phyloP scores from a whole-genome alignment of 129 eudicot species.

The Escallonia rubra region DNA sequence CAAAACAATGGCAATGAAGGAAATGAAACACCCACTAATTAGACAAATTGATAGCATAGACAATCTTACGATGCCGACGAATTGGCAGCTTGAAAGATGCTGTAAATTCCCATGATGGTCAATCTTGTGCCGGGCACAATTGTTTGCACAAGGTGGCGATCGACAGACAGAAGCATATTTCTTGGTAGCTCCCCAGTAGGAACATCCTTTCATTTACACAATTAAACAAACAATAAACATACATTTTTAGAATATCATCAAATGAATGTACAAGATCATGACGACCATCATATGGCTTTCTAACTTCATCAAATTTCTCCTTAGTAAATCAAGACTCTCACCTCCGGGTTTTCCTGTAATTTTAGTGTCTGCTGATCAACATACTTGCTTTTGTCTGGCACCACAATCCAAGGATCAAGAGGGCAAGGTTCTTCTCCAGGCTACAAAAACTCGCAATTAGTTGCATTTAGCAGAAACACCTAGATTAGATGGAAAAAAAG shows the following conservation, averaged over 20 bases:
- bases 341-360: conserved; percentile 98
- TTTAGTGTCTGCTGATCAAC: conserved; percentile 98
- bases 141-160: conserved; percentile 95
- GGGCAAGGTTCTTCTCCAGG: conserved; percentile 89
- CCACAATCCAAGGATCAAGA: conserved; percentile 93
- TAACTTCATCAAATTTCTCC: not conserved
- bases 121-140: conserved; percentile 97
- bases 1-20: not conserved
- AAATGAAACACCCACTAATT: not conserved
- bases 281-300: too few relatives aligned
- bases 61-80: conserved; percentile 64
- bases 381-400: conserved; percentile 98
- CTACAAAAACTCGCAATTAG: conserved; percentile 24
- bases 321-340: conserved; percentile 16
- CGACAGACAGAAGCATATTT: conserved; percentile 88
- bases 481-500: not conserved
- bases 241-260: too few relatives aligned
- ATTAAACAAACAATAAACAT: not conserved
- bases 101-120: conserved; percentile 94
- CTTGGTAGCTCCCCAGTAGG: conserved; percentile 99
- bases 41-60: not conserved
- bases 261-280: too few relatives aligned
- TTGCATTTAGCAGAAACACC: not conserved
- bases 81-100: conserved; percentile 91
- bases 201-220: conserved; percentile 58